Conservation (phyloP, 495 filamentous ascomycete species). For the Penicillium pulvis region DNA sequence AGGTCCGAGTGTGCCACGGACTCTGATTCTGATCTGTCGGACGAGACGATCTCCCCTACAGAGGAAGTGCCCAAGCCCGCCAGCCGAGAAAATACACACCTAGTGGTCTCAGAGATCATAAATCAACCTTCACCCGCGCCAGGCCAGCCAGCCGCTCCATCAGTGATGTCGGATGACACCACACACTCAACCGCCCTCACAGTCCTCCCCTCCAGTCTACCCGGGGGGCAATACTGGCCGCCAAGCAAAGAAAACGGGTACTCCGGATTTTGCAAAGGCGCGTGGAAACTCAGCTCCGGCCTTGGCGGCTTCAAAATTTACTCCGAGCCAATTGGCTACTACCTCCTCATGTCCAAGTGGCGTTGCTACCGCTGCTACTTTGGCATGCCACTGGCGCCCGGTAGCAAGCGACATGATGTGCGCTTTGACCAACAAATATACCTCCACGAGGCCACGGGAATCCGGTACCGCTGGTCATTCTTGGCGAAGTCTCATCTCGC, state of each 20-base stretch:
- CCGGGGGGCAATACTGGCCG: slow-evolving; percentile 19
- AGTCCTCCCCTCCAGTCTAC: not conserved
- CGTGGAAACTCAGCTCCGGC: slow-evolving; percentile 47
- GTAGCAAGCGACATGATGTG: not conserved
- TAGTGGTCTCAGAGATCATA: too few relatives aligned
- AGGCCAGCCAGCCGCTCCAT: not conserved
- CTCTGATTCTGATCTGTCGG: not conserved
- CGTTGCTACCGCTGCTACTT: slow-evolving; percentile 49
- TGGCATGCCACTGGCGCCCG: slow-evolving; percentile 33
- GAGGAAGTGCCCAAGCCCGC: not conserved
- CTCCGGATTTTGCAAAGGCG: slow-evolving; percentile 55
- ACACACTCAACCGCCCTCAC: not conserved
- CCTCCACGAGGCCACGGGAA: slow-evolving; percentile 30
- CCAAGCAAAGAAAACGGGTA: slow-evolving; percentile 46
- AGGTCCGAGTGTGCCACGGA: not conserved
- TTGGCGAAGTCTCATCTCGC: slow-evolving; percentile 51
- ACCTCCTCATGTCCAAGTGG: slow-evolving; percentile 35
- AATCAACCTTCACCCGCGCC: not conserved
- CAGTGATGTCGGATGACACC: not conserved
- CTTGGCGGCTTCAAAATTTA: slow-evolving; percentile 37
- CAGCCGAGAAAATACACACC: not conserved
- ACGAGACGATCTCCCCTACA: not conserved
- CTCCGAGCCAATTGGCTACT: slow-evolving; percentile 38
- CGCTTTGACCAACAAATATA: slow-evolving; percentile 33
- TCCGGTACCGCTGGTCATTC: slow-evolving; percentile 52